Base-by-base conservation (phyloP, 352 stramenopile species). In the Globisporangium orthogonon region DNA sequence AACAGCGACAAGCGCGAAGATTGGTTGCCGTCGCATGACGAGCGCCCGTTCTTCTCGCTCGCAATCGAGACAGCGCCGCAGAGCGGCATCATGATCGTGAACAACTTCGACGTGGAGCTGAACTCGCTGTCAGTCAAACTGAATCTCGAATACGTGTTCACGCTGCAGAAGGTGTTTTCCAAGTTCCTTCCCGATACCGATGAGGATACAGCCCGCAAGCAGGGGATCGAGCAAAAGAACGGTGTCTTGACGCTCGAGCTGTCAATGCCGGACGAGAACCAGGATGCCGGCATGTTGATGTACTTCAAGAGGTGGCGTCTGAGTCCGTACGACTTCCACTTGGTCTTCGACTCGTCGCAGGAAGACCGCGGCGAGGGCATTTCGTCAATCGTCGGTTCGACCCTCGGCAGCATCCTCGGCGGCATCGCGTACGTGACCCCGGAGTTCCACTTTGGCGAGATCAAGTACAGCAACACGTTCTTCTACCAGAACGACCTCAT, bases 1-100 rank as follows among this genome's bases (percentile, higher is more conserved):
- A 95, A 94, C 53, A 94, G 83, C 50, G 79, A 95, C 62, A 91
- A 91, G 57, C 81, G 75, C 13, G 86, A 95, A 59, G 84, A 79
- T 4, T 95, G 86, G 86, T 61, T 91, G 18, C 79, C 82, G n/a
- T 66, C 80, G 4, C 69, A 94, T 7, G 82, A 83, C 9, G 86
- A 95, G 55, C 63, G 56, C 9, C 83, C 86, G 28, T 93, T 91
- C 52, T 78, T 95, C 55, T 73, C 58, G 35, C 50, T 95, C 9
- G 76, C 64, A 2, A 62, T 88, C 17, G 82, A 90, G 45, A 89
- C 76, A 7, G 66, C 76, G n/a, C 77, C 78, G 2, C 71, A 87
- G 57, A 74, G 62, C 47, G 83, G 72, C 13, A 89, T 95, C 52
- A 67, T 74, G 6, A 83, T 95, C 48, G 65, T 94, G 7, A 84